Conservation (phyloP, 164 flowering plant genomes). For the Saururus chinensis region DNA sequence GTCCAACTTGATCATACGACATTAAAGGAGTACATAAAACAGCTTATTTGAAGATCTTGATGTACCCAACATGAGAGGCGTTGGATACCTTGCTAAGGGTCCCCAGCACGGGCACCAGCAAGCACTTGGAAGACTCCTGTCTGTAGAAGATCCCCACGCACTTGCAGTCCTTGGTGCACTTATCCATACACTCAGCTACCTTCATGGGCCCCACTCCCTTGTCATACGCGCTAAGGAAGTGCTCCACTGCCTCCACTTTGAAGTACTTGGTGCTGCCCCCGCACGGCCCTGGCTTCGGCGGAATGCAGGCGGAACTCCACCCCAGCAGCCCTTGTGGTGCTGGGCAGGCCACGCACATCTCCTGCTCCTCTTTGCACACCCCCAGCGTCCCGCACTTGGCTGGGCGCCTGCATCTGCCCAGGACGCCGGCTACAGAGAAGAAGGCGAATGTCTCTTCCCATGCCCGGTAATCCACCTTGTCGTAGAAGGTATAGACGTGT, state of each 20-base stretch:
- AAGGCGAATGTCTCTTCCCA: slow-evolving; percentile 20
- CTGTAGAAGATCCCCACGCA: slow-evolving; percentile 26
- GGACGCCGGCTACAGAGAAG: slow-evolving; percentile 7
- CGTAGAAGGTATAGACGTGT: slow-evolving; percentile 17
- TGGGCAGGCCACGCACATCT: slow-evolving; percentile 28
- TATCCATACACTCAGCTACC: slow-evolving; percentile 14
- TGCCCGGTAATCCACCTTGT: slow-evolving; percentile 7
- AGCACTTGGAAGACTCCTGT: slow-evolving; percentile 14
- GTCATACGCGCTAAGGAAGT: slow-evolving; percentile 14
- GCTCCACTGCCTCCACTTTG: slow-evolving; percentile 21
- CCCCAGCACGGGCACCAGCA: slow-evolving; percentile 12
- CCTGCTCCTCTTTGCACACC: slow-evolving; percentile 17
- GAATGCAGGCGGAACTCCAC: slow-evolving; percentile 13
- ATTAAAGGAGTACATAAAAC: too few species aligned
- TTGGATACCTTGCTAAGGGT: slow-evolving; percentile 17
- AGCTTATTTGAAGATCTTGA: slow-evolving; percentile 3
- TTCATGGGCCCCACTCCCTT: slow-evolving; percentile 9
- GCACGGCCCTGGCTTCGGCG: slow-evolving; percentile 11
- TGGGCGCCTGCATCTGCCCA: slow-evolving; percentile 20
- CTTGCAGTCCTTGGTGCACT: slow-evolving; percentile 25
- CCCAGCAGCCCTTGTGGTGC: slow-evolving; percentile 15
- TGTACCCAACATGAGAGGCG: slow-evolving; percentile 14
- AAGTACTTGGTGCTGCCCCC: slow-evolving; percentile 7
- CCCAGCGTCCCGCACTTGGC: slow-evolving; percentile 29
- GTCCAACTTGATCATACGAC: too few species aligned